phyloP scores from a whole-genome alignment of 2,329 filamentous ascomycete species.

The Alternaria sp. region DNA sequence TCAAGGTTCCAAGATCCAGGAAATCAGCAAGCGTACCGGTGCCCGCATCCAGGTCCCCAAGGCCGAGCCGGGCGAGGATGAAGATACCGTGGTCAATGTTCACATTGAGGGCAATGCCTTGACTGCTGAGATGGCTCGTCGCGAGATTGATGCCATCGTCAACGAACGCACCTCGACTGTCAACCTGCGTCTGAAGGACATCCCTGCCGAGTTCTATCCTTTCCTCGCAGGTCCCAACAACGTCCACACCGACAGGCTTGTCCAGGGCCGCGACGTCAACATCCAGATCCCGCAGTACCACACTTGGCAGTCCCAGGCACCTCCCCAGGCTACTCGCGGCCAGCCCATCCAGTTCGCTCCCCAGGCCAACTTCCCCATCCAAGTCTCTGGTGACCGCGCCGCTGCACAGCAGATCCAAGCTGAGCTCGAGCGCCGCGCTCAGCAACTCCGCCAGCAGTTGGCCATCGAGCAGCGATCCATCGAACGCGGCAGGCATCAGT shows the following conservation, averaged over 20 bases:
- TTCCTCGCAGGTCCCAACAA: slow-evolving; percentile 88
- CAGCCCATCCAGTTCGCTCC: slow-evolving; percentile 74
- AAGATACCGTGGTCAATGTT: slow-evolving; percentile 80
- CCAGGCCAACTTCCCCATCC: slow-evolving; percentile 77
- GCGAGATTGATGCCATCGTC: slow-evolving; percentile 85
- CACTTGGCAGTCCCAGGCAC: slow-evolving; percentile 71
- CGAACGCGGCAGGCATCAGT: slow-evolving; percentile 87
- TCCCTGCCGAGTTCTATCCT: slow-evolving; percentile 92
- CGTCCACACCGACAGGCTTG: slow-evolving; percentile 69
- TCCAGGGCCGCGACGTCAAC: slow-evolving; percentile 76
- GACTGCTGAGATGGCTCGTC: slow-evolving; percentile 80
- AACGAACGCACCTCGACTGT: slow-evolving; percentile 83
- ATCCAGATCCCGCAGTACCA: slow-evolving; percentile 84
- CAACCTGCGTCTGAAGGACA: slow-evolving; percentile 79
- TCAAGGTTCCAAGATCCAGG: slow-evolving; percentile 86
- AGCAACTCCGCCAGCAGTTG: slow-evolving; percentile 76
- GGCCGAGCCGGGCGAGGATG: slow-evolving; percentile 79
- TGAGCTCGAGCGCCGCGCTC: slow-evolving; percentile 79
- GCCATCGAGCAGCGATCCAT: slow-evolving; percentile 80
- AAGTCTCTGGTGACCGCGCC: slow-evolving; percentile 82
- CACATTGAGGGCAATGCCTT: slow-evolving; percentile 89
- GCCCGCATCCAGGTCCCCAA: slow-evolving; percentile 90
- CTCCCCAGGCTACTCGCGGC: slow-evolving; percentile 68
- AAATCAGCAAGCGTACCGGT: slow-evolving; percentile 86
- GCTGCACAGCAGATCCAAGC: slow-evolving; percentile 81